Percentiles rank a stretch among this genome's conserved stretches.
Conservation (phyloP, 2,329 filamentous ascomycete species). For the Verticillium dahliae region DNA sequence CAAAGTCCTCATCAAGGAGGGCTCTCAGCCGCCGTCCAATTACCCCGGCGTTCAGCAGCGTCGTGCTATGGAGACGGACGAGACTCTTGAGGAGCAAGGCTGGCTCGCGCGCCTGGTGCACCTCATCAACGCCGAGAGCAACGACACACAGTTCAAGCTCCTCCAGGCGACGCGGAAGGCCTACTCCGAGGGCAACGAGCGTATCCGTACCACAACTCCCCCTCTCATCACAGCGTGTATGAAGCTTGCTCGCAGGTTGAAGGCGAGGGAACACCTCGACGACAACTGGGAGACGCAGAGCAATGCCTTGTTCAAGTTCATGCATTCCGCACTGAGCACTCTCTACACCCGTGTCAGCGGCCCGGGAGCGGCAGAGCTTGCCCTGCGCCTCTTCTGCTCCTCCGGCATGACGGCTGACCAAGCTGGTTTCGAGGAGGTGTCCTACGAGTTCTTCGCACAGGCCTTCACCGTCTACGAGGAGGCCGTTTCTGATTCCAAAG, state of each 20-base stretch:
- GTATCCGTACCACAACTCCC: constrained; percentile 91
- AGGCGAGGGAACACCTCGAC: constrained; percentile 78
- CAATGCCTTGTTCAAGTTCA: constrained; percentile 88
- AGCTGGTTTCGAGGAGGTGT: constrained; percentile 87
- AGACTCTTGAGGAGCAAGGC: constrained; percentile 96
- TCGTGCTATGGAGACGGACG: constrained; percentile 78
- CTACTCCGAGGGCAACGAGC: constrained; percentile 86
- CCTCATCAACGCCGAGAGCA: constrained; percentile 73
- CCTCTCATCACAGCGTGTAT: constrained; percentile 85
- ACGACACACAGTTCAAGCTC: constrained; percentile 90
- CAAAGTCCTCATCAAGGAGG: constrained; percentile 89
- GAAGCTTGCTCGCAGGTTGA: constrained; percentile 83
- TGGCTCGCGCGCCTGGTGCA: constrained; percentile 93
- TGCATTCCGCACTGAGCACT: constrained; percentile 80
- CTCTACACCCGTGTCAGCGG: constrained; percentile 80
- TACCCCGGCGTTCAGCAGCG: constrained; percentile 78
- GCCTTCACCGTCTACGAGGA: constrained; percentile 98
- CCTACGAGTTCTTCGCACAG: constrained; percentile 97
- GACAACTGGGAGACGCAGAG: constrained; percentile 58
- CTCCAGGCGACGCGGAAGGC: constrained; percentile 83
- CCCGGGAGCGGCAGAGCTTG: constrained; percentile 75
- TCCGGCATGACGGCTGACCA: constrained; percentile 92
- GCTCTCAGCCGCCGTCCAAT: constrained; percentile 73
- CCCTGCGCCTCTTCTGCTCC: constrained; percentile 81
- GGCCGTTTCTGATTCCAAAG: constrained; percentile 87